Percentiles rank a stretch among this genome's conserved stretches.
These are phyloP conservation scores for Debaryomyces coudertii DNA, from an alignment of 1,139 yeast genomes.

Conservation along the genomic window DNA sequence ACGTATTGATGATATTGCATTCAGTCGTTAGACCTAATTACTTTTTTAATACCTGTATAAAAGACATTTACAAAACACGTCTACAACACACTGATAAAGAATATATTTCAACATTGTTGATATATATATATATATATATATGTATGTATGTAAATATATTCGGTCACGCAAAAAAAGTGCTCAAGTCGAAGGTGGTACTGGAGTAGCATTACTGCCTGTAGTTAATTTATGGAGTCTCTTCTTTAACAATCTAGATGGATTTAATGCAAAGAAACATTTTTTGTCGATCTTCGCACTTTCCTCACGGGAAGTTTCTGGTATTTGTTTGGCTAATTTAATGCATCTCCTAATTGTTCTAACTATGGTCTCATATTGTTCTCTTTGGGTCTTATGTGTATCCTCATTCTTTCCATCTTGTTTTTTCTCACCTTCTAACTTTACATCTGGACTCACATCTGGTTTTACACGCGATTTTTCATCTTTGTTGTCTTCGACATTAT, in stretches of 20 bases:
- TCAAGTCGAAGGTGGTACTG: background rate
- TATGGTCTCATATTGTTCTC: constrained; percentile 45
- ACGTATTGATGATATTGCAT: constrained; percentile 93
- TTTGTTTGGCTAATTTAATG: constrained; percentile 44
- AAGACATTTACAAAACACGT: background rate
- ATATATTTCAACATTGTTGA: background rate
- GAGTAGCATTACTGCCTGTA: constrained; percentile 3
- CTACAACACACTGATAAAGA: constrained; percentile 1
- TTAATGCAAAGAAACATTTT: constrained; percentile 62
- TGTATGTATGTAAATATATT: background rate
- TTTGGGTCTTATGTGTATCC: constrained; percentile 10
- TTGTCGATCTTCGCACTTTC: constrained; percentile 65
- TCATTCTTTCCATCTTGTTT: constrained; percentile 12
- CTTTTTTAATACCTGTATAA: constrained; percentile 8
- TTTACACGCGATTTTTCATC: background rate
- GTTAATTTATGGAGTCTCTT: constrained; percentile 35
- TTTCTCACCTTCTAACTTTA: constrained; percentile 10
- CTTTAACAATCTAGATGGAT: constrained; percentile 56
- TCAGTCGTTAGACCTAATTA: constrained; percentile 34
- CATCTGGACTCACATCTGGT: background rate
- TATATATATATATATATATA: constrained; percentile 5
- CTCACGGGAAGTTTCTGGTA: constrained; percentile 54
- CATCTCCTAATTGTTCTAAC: constrained; percentile 53
- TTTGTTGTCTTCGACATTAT: constrained; percentile 6
- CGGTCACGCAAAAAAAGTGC: background rate